phyloP scores from a whole-genome alignment of 306 rosid genomes.

The Pterocarpus macrocarpus region DNA sequence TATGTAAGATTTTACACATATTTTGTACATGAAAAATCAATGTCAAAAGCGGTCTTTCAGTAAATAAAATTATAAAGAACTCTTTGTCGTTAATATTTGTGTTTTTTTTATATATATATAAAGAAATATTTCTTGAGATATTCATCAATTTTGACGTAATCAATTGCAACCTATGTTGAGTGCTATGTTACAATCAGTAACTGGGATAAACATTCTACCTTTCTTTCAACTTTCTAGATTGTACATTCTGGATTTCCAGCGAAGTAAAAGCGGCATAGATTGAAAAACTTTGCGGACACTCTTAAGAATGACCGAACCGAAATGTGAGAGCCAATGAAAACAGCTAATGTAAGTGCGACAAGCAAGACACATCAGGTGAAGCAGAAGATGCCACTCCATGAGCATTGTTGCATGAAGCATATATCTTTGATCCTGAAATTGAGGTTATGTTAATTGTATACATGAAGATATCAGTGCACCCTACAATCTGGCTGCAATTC shows the following conservation, averaged over 20 bases:
- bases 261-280: not conserved
- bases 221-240: slow-evolving; percentile 6
- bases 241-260: not conserved
- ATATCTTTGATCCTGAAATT: not conserved
- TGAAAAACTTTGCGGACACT: not conserved
- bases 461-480: slow-evolving; percentile 35
- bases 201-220: not conserved
- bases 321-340: not conserved
- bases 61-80: not conserved
- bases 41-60: not conserved
- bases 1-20: too few relatives aligned
- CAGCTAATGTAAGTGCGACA: not conserved
- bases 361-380: slow-evolving; percentile 35
- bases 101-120: too few relatives aligned
- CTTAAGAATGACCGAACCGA: not conserved
- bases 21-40: not conserved
- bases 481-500: not conserved
- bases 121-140: not conserved
- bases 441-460: slow-evolving; percentile 28
- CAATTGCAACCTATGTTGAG: not conserved
- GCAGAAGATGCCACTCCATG: slow-evolving; percentile 30
- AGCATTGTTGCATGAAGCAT: slow-evolving; percentile 28
- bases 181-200: not conserved
- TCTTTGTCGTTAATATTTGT: too few relatives aligned
- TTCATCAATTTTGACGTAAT: too few relatives aligned